Conservation (phyloP, 164 flowering plant species). For the Chimonanthus praecox region DNA sequence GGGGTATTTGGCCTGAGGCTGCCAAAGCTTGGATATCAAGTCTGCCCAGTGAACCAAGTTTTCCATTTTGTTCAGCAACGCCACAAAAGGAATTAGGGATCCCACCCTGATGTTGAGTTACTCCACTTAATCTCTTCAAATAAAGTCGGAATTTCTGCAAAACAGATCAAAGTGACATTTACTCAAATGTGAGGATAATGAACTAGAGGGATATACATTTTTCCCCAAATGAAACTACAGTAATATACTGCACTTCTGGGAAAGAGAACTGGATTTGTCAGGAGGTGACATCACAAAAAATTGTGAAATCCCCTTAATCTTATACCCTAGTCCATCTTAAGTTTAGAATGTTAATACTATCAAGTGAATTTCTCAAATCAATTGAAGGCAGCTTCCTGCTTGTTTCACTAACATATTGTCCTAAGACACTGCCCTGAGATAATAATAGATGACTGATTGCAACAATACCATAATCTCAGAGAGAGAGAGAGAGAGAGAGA, state of each 20-base stretch:
- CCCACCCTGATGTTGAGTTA: conserved; percentile 57
- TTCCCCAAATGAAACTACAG: not conserved
- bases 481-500: no score
- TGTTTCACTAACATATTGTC: no score
- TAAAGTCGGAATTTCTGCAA: conserved; percentile 80
- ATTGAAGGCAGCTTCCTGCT: no score
- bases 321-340: not conserved
- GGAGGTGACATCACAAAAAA: not conserved
- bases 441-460: no score
- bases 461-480: no score
- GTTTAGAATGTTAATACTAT: not conserved
- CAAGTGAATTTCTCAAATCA: no score
- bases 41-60: conserved; percentile 48
- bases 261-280: not conserved
- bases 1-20: conserved; percentile 75
- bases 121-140: conserved; percentile 69
- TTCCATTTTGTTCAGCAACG: conserved; percentile 39
- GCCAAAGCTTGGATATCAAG: conserved; percentile 71
- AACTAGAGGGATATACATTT: not conserved
- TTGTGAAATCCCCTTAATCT: not conserved
- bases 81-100: conserved; percentile 46
- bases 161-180: not conserved
- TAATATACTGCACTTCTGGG: not conserved
- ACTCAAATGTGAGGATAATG: not conserved
- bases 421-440: no score